A percentile compares a stretch with the other conserved stretches of the same genome.
These are phyloP conservation scores for Bondarzewia mesenterica DNA, from an alignment of 1,284 basidiomycete genomes.

Conservation along the genomic window DNA sequence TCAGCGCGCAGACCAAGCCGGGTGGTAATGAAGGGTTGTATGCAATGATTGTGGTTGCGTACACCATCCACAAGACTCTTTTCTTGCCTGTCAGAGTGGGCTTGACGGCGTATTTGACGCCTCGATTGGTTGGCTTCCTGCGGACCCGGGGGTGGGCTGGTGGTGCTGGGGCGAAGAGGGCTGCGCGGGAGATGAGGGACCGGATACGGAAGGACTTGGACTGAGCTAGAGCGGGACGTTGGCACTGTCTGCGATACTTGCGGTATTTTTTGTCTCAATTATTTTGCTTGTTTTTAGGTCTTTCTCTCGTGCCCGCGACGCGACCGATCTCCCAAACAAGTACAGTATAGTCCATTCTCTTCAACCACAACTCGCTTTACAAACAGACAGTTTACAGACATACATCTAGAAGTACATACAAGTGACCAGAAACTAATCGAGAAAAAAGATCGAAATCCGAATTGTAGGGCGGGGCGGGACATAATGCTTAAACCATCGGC, in stretches of 20 bases:
- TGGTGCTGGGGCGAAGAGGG: slow-evolving; percentile 55
- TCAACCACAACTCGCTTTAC: background rate
- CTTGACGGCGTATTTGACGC: slow-evolving; percentile 83
- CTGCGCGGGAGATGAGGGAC: slow-evolving; percentile 55
- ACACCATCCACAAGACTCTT: slow-evolving; percentile 92
- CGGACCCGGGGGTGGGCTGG: slow-evolving; percentile 70
- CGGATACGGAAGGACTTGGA: slow-evolving; percentile 25
- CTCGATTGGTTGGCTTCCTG: slow-evolving; percentile 77
- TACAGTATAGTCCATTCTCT: too few relatives aligned
- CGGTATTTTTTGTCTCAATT: too few relatives aligned
- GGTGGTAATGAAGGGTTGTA: slow-evolving; percentile 67
- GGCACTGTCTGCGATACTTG: background rate
- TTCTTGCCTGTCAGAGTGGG: slow-evolving; percentile 89
- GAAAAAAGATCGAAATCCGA: background rate
- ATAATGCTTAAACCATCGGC: too few relatives aligned
- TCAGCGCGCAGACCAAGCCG: slow-evolving; percentile 11
- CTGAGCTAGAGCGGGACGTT: background rate
- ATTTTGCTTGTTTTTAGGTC: background rate
- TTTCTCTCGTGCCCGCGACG: background rate
- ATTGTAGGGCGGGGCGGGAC: too few relatives aligned
- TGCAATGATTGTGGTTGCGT: slow-evolving; percentile 89
- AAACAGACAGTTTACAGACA: background rate
- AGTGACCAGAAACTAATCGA: background rate
- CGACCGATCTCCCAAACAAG: background rate
- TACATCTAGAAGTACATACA: background rate